A percentile compares a stretch with the other conserved stretches of the same genome.
Conservation (phyloP, 495 filamentous ascomycete species). For the Neohortaea acidophila region DNA sequence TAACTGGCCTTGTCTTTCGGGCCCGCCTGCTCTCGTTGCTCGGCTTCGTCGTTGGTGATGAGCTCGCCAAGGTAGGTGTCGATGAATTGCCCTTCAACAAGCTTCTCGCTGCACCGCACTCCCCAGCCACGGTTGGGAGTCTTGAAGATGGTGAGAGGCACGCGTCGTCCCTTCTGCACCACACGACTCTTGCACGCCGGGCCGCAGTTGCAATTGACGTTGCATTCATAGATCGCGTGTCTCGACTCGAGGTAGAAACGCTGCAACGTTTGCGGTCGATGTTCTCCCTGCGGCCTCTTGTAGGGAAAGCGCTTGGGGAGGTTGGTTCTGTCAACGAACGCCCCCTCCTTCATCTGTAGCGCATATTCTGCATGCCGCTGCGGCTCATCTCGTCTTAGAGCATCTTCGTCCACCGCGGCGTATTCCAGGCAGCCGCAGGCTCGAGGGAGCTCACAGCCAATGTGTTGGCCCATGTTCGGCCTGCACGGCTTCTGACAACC, state of each 20-base stretch:
- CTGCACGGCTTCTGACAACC: slow-evolving; percentile 24
- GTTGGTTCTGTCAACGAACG: slow-evolving; percentile 12
- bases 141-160: slow-evolving; percentile 70
- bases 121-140: slow-evolving; percentile 70
- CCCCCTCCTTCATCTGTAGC: slow-evolving; percentile 2
- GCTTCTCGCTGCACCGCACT: slow-evolving; percentile 49
- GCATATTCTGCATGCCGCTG: slow-evolving; percentile 8
- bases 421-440: slow-evolving; percentile 28
- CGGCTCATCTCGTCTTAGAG: slow-evolving; percentile 6
- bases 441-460: slow-evolving; percentile 28
- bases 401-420: slow-evolving; percentile 23
- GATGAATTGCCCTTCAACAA: slow-evolving; percentile 70
- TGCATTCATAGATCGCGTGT: slow-evolving; percentile 74
- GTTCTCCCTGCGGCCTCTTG: slow-evolving; percentile 9
- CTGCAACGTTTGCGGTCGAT: slow-evolving; percentile 15
- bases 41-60: slow-evolving; percentile 55
- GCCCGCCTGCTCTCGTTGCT: slow-evolving; percentile 42
- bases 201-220: slow-evolving; percentile 51
- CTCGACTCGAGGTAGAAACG: slow-evolving; percentile 36
- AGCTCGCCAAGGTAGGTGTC: slow-evolving; percentile 83
- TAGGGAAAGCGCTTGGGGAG: slow-evolving; percentile 30
- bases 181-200: slow-evolving; percentile 60
- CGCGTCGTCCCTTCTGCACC: slow-evolving; percentile 59
- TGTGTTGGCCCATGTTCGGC: slow-evolving; percentile 26
- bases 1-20: slow-evolving; percentile 46